Evolutionary conservation across 768 basidiomycete species (phyloP).

Genomic region (Leucocoprinus sp.): DNA sequence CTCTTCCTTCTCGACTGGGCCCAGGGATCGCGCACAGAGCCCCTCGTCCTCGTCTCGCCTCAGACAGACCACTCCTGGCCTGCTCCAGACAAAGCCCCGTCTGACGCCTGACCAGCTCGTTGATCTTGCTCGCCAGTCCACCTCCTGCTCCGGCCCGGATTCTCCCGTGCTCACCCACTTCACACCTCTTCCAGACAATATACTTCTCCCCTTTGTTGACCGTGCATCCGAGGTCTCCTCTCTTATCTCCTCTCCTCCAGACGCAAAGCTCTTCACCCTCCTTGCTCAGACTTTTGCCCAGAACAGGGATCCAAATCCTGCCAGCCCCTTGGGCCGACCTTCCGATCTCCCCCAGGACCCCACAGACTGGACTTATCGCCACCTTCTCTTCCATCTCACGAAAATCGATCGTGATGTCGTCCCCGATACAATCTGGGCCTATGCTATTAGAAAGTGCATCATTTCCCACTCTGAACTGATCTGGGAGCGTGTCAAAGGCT

Average conservation of each 20-base stretch:
- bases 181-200: conserved; percentile 66
- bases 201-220: conserved; percentile 82
- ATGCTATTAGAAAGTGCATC: conserved; percentile 67
- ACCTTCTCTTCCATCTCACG: conserved; percentile 65
- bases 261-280: conserved; percentile 62
- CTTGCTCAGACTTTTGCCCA: conserved; percentile 62
- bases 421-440: conserved; percentile 68
- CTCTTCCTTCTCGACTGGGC: conserved; percentile 37
- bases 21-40: conserved; percentile 16
- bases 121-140: conserved; percentile 54
- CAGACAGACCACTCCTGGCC: conserved; percentile 24
- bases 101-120: conserved; percentile 69
- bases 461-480: conserved; percentile 73
- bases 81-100: conserved; percentile 35
- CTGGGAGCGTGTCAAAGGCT: conserved; percentile 87
- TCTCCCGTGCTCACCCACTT: too few relatives aligned
- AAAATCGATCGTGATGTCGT: conserved; percentile 51
- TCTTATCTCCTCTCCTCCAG: conserved; percentile 58
- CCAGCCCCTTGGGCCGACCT: conserved; percentile 8
- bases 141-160: conserved; percentile 19
- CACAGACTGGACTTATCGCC: conserved; percentile 59
- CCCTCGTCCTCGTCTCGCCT: conserved; percentile 37
- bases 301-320: conserved; percentile 9
- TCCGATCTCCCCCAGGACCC: conserved; percentile 44
- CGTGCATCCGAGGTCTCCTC: conserved; percentile 66